Evolutionary conservation across 352 stramenopile genomes (phyloP).

Genomic region (Globisporangium cylindrosporum): DNA sequence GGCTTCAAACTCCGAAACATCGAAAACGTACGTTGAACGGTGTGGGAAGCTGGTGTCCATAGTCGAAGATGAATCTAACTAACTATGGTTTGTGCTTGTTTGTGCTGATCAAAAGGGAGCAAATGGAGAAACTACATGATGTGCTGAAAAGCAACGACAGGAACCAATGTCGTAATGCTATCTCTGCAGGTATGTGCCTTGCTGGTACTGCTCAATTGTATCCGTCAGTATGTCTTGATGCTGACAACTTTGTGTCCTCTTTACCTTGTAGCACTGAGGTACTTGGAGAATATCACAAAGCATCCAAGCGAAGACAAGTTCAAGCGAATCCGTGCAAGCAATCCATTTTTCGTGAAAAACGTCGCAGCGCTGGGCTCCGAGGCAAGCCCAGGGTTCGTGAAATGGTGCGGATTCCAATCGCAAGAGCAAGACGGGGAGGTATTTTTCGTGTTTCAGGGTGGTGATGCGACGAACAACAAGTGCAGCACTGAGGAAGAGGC

Average conservation of each 20-base stretch:
- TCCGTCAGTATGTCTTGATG: not conserved
- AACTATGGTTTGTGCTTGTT: not conserved
- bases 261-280: slow-evolving; percentile 36
- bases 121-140: slow-evolving; percentile 22
- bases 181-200: slow-evolving; percentile 30
- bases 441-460: slow-evolving; percentile 39
- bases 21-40: slow-evolving; percentile 3
- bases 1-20: not conserved
- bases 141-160: slow-evolving; percentile 17
- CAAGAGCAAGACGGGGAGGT: slow-evolving; percentile 25
- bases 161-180: slow-evolving; percentile 23
- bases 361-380: slow-evolving; percentile 25
- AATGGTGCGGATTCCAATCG: slow-evolving; percentile 57
- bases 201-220: not conserved
- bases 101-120: slow-evolving; percentile 18
- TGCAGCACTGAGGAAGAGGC: slow-evolving; percentile 9
- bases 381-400: slow-evolving; percentile 22
- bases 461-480: not conserved
- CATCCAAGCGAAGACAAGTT: slow-evolving; percentile 60
- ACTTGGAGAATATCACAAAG: slow-evolving; percentile 62
- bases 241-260: not conserved
- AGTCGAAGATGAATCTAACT: not conserved
- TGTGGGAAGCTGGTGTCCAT: not conserved
- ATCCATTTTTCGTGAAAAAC: slow-evolving; percentile 66
- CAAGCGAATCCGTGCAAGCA: slow-evolving; percentile 66